phyloP scores from a whole-genome alignment of 2,329 filamentous ascomycete species.

The Emergomyces pasteurianus region DNA sequence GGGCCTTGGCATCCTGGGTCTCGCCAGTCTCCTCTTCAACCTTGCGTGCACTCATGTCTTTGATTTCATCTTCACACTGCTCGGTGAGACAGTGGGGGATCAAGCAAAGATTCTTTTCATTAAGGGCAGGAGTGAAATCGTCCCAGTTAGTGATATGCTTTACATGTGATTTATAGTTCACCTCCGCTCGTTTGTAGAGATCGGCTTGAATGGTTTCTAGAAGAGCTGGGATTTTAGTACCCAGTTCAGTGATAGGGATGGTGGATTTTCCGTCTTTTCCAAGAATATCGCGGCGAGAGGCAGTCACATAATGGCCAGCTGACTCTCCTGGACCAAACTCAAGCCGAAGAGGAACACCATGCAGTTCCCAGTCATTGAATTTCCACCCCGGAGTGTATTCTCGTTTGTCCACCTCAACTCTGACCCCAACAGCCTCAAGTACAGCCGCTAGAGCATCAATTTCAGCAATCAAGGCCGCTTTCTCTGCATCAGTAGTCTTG shows the following conservation, averaged over 20 bases:
- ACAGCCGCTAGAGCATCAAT: constrained; percentile 58
- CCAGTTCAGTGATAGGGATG: constrained; percentile 62
- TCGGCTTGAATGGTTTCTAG: constrained; percentile 85
- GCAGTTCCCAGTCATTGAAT: constrained; percentile 98
- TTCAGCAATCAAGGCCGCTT: constrained; percentile 61
- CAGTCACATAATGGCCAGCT: constrained; percentile 71
- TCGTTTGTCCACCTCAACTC: constrained; percentile 69
- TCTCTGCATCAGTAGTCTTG: constrained; percentile 70
- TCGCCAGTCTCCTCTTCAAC: constrained; percentile 50
- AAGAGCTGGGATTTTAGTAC: constrained; percentile 61
- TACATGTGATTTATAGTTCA: constrained; percentile 67
- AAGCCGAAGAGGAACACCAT: constrained; percentile 83
- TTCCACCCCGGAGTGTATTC: constrained; percentile 95
- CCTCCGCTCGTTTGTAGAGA: constrained; percentile 65
- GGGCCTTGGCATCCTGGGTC: constrained; percentile 59
- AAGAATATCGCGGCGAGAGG: constrained; percentile 69
- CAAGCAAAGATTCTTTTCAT: constrained; percentile 82
- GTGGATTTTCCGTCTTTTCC: constrained; percentile 59
- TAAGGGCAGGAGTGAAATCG: constrained; percentile 78
- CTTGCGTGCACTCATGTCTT: constrained; percentile 75
- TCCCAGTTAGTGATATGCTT: constrained; percentile 77
- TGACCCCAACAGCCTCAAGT: constrained; percentile 61
- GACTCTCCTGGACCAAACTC: constrained; percentile 95
- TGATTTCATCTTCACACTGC: constrained; percentile 87
- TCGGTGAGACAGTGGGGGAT: constrained; percentile 79